Base-by-base conservation (phyloP, 148 eudicot species). In the Simmondsia chinensis region DNA sequence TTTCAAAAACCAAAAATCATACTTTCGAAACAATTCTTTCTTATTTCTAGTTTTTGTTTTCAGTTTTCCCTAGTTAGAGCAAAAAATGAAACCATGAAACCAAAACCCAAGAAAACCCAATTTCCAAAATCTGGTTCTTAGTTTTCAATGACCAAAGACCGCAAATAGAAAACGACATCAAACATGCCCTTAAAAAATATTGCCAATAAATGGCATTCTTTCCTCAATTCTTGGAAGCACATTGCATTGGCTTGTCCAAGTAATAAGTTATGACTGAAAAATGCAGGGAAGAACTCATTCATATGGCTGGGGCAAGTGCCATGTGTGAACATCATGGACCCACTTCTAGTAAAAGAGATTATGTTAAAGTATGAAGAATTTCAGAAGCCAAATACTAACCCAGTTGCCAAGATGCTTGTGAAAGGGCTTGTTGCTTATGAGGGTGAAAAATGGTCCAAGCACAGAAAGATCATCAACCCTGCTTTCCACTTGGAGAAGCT, bases 271-370 rank as follows among this genome's bases (percentile, higher is more conserved):
- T 33, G n/a, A n/a, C n/a, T n/a, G n/a, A n/a, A n/a, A n/a, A n/a
- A n/a, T 52, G 48, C 44, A 60, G 72, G 72, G 28, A 67, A 67
- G 32, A 55, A 50, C 13, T 55, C 63, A n/a, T 67, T 67, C 33
- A 28, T 55, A 17, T 67, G 72, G 72, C 45, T 53, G 20, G 72
- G 72, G 2, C 63, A 67, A 11, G 36, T 44, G 20, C 72, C 72
- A 16, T 37, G 60, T 38, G 36, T 67, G 20, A 60, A 42, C 29
- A 61, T 67, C 40, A 61, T 56, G 59, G 67, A 67, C 1, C 63
- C 57, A 18, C 52, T 38, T 35, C 50, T 61, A 63, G 51, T 45
- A 21, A 67, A 51, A 24, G 72, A 67, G 20, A 25, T 67, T n/a
- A 25, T 67, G 11, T 48, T 17, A 16, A 67, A 46, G 29, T 60